Evolutionary conservation across 2,329 filamentous ascomycete genomes (phyloP).

Genomic region (Colletotrichum tropicale): DNA sequence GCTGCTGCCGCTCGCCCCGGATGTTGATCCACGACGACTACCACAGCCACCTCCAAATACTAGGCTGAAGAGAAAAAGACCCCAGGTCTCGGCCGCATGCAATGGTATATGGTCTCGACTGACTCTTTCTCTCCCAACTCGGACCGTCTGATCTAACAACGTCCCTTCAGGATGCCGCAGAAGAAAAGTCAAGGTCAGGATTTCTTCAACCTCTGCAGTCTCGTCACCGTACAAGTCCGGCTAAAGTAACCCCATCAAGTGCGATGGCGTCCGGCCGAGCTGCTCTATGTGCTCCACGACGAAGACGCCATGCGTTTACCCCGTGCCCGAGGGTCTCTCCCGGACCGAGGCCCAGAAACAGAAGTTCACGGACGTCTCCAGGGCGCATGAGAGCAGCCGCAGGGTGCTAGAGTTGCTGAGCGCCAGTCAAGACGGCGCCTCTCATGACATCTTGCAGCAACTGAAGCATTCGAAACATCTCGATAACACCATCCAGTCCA

Average conservation of each 20-base stretch:
- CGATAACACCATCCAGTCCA: neutral
- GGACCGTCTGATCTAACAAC: neutral
- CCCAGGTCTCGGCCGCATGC: neutral
- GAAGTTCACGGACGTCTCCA: neutral
- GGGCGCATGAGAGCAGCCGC: constrained; percentile 1
- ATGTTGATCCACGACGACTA: neutral
- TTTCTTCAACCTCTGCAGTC: too few relatives aligned
- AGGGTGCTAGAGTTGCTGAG: neutral
- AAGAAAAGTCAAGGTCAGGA: neutral
- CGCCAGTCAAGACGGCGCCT: neutral
- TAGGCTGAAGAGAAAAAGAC: neutral
- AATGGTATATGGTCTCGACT: neutral
- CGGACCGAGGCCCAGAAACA: neutral
- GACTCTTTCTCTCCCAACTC: neutral
- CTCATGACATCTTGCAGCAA: neutral
- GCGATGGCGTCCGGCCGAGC: neutral
- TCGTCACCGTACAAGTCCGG: neutral
- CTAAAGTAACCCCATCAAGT: neutral
- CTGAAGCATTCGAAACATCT: neutral
- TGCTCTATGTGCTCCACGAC: neutral
- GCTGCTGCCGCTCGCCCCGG: neutral
- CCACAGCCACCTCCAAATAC: neutral
- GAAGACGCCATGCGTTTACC: neutral
- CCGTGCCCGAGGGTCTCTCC: constrained; percentile 5
- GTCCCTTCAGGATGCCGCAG: neutral